Evolutionary conservation across 805 yeast genomes (phyloP).

Genomic region (Candida palmyrensis): DNA sequence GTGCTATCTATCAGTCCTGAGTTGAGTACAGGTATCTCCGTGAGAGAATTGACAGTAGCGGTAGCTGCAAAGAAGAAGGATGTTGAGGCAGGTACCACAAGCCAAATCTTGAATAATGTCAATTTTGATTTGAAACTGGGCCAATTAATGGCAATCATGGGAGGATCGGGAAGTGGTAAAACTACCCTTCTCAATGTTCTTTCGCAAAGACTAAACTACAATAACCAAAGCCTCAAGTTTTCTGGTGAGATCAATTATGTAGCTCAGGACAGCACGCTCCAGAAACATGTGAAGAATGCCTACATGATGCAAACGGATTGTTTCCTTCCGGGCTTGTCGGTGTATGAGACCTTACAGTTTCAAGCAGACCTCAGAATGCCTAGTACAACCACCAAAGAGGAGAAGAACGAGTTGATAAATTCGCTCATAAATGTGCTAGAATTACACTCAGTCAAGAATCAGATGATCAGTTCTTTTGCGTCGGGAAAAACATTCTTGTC

Average conservation of each 20-base stretch:
- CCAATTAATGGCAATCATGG: conserved; percentile 72
- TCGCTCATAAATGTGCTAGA: conserved; percentile 63
- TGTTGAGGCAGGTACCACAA: background rate
- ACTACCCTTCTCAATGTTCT: conserved; percentile 71
- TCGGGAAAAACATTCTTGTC: conserved; percentile 56
- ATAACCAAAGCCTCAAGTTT: conserved; percentile 35
- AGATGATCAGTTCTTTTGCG: conserved; percentile 48
- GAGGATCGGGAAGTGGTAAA: conserved; percentile 86
- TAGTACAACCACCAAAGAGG: conserved; percentile 32
- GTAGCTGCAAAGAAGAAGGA: background rate
- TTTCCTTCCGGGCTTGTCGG: conserved; percentile 65
- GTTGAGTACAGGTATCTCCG: background rate
- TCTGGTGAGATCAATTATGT: conserved; percentile 38
- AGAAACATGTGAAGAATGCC: conserved; percentile 32
- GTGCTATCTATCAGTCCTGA: conserved; percentile 1
- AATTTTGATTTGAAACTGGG: conserved; percentile 59
- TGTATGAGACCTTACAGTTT: conserved; percentile 61
- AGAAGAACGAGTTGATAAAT: conserved; percentile 47
- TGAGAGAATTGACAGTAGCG: conserved; percentile 2
- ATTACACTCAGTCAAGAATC: conserved; percentile 56
- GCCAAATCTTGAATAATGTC: conserved; percentile 34
- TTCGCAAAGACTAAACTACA: conserved; percentile 44
- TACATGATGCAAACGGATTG: conserved; percentile 76
- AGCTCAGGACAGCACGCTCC: conserved; percentile 3
- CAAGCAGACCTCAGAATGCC: conserved; percentile 72